Base-by-base conservation (phyloP, 2,329 filamentous ascomycete genomes). In the Penicillium hordei region DNA sequence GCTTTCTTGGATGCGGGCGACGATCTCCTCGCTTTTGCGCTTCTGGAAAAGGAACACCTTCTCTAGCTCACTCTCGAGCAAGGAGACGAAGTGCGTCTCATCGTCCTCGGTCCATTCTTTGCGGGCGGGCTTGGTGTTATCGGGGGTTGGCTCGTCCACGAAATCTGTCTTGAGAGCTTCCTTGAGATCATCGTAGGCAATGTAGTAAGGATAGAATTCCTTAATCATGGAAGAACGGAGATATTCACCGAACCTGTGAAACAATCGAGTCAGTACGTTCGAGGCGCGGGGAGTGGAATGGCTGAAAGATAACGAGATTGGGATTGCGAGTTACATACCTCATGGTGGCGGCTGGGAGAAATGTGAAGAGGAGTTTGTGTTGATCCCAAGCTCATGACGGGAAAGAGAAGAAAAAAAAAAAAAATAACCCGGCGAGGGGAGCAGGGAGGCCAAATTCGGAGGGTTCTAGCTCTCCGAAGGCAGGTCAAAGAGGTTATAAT, bases 1-100 rank as follows among this genome's bases (percentile, higher is more conserved):
- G 72, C 89, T 93, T 58, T 88, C 86, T 66, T 89, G 88, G 68
- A 99, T 97, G 61, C 93, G 87, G 58, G 93, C 86, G 58, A 94
- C 88, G 68, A 99, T 97, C 79, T 99, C 94, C 75, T 94, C 91
- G 66, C 91, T 90, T 83, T 97, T 97, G 75, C 97, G 89, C 78
- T 95, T 91, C 79, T 97, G 93, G 79, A 97, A 97, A 57, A 89
- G 93, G 74, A 95, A 95, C 60, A 99, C 94, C 81, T 97, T 97
- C 70, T 97, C 93, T 60, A 99, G 86, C 81, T 99, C 93, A 58
- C 84, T 82, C 79, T 99, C 93, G 53, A 99, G 87, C 78, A 89
- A 83, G 61, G 85, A 83, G 54, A 99, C 91, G 75, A 99, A 99
- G 60, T 83, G 83, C 68, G 88, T 88, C 82, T 99, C 94, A 70